Base-by-base conservation (phyloP, 148 eudicot species). In the Oxyria digyna region DNA sequence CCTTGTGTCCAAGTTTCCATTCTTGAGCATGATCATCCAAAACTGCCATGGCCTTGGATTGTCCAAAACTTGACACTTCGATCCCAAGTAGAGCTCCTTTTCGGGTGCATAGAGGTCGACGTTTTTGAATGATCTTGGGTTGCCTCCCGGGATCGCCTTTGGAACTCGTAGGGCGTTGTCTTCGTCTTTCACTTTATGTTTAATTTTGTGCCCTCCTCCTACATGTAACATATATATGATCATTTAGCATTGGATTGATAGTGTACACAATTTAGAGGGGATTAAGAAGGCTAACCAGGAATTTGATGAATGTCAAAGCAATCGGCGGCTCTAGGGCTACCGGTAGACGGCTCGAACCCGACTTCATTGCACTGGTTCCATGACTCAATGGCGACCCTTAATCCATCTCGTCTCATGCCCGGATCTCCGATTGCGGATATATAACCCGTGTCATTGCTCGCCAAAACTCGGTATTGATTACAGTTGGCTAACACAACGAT, bases 21-120 rank as follows among this genome's bases (percentile, higher is more conserved):
- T 82, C 52, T 82, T 84, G 2, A 84, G 80, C 84, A 82, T 85
- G 55, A 85, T 76, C 85, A 85, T 85, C 85, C 88, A 85, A 23
- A 84, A 85, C 2, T 82, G 82, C 85, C 85, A 85, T 57, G 84
- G 78, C 5, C 70, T 79, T 6, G 79, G 82, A 33, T 54, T 72
- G 77, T 84, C 84, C 42, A 70, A 29, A 2, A 84, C 82, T 70
- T 76, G 50, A 62, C 87, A 83, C 71, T 76, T 81, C 8, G 77
- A 31, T 23, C 72, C 87, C 64, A 84, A 66, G 27, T 78, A 81
- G 0, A 74, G 64, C 68, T 84, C 87, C 59, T 84, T 83, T 50
- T 73, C 74, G 11, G 73, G 68, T 27, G 84, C 84, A 6, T 81
- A 81, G 3, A 69, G 73, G 75, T 84, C 81, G 26, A 70, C 71